Percentiles rank a stretch among this genome's conserved stretches.
Evolutionary conservation across 106 monocot genomes (phyloP).

Genomic region (Dioscorea dumetorum): DNA sequence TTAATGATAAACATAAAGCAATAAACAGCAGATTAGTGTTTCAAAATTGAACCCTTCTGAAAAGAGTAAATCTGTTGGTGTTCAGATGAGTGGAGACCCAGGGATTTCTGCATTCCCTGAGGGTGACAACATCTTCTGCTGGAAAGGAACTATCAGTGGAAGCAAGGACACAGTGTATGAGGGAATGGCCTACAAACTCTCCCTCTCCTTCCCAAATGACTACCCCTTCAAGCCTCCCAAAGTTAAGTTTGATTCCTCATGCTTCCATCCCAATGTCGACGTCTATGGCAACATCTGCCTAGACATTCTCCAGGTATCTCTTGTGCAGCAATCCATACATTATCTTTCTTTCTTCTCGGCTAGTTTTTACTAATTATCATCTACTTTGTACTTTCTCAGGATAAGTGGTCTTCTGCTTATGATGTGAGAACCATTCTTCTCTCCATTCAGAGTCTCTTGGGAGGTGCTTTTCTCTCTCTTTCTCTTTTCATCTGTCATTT

Average conservation of each 20-base stretch:
- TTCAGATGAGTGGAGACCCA: conserved; percentile 91
- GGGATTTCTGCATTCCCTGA: conserved; percentile 94
- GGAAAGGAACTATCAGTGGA: conserved; percentile 92
- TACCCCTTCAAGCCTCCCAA: conserved; percentile 99
- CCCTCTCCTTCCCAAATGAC: conserved; percentile 67
- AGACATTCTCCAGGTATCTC: conserved; percentile 84
- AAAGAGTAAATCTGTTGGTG: background rate
- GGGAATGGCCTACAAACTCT: conserved; percentile 77
- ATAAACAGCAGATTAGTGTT: too few species aligned
- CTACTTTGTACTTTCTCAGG: conserved; percentile 33
- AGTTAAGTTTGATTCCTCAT: conserved; percentile 74
- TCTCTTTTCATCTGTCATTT: too few species aligned
- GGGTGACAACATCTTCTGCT: conserved; percentile 90
- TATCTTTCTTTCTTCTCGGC: background rate
- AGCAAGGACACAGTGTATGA: conserved; percentile 88
- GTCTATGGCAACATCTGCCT: conserved; percentile 82
- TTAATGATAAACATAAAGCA: too few species aligned
- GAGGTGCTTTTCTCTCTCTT: conserved; percentile 36
- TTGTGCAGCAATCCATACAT: background rate
- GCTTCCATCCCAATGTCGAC: conserved; percentile 96
- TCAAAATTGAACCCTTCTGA: too few species aligned
- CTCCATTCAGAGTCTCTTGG: conserved; percentile 87
- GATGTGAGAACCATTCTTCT: conserved; percentile 80
- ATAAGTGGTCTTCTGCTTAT: conserved; percentile 98
- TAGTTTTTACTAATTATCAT: background rate